A percentile compares a stretch with the other conserved stretches of the same genome.
phyloP scores from a whole-genome alignment of 2,329 filamentous ascomycete genomes.

The Paramyrothecium sp. region DNA sequence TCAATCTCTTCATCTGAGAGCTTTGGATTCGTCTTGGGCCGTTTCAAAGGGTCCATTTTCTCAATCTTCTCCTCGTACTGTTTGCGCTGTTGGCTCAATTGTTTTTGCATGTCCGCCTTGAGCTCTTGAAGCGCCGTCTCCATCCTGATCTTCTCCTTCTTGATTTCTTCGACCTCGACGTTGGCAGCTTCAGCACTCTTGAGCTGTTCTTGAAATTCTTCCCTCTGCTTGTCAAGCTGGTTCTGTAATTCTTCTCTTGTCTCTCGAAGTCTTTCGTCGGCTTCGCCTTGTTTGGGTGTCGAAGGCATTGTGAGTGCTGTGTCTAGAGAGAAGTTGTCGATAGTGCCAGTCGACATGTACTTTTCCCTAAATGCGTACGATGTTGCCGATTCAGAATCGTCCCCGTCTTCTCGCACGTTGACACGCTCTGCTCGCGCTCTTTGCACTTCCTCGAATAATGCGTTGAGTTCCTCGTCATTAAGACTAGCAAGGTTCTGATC shows the following conservation, averaged over 20 bases:
- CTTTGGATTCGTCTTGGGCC: constrained; percentile 58
- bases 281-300: constrained; percentile 76
- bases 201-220: constrained; percentile 76
- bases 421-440: constrained; percentile 77
- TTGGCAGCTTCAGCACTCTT: constrained; percentile 72
- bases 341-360: constrained; percentile 89
- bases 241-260: constrained; percentile 80
- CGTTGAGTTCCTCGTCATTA: constrained; percentile 91
- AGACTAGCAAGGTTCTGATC: constrained; percentile 90
- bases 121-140: constrained; percentile 74
- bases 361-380: constrained; percentile 91
- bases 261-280: constrained; percentile 72
- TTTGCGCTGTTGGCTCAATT: constrained; percentile 79
- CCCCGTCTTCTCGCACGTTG: constrained; percentile 72
- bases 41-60: constrained; percentile 65
- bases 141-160: constrained; percentile 80
- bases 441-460: constrained; percentile 91
- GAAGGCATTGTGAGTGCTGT: constrained; percentile 93
- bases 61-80: constrained; percentile 83
- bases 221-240: constrained; percentile 80
- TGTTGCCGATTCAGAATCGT: constrained; percentile 84
- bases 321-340: constrained; percentile 95
- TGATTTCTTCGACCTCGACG: constrained; percentile 80
- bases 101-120: constrained; percentile 86
- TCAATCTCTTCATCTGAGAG: constrained; percentile 72